Evolutionary conservation across 225 moss, liverwort and hornwort species (phyloP), one percentile per base, ranked within the genome.

Genomic region (Physcomitrium patens): DNA sequence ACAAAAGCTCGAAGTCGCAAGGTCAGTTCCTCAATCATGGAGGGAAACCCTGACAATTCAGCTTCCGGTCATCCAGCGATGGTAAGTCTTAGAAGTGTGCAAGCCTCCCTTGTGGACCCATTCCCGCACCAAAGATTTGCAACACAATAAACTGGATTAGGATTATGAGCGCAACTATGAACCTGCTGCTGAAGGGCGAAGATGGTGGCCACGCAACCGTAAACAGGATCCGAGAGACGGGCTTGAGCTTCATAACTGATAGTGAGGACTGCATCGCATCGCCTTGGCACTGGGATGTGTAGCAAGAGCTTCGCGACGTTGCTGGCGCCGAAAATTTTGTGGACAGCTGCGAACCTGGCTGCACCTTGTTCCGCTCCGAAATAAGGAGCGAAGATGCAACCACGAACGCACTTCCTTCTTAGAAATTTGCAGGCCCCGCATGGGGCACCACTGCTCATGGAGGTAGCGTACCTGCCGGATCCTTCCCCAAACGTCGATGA

Each of bases 101-200:
- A 37, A 37, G 31, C 31, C 4, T 37, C 31, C 4, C 31, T 7
- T 37, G 5, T 0, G 31, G 7, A 37, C 7, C 31, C 31, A 4
- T 7, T 37, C 31, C 31, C 7, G 31, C 31, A 37, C 31, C 31
- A 37, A 37, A 37, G 31, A 52, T 42, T 59, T 37, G 65, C 6
- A 51, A 63, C 68, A 37, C 31, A 20, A 19, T 27, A 65, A 20
- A 52, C 1, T 20, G 45, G 55, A 49, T 5, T 14, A 8, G 42
- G 60, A 49, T 62, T 26, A 49, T 23, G 42, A 74, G 57, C 11
- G 55, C 19, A 67, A 71, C 42, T 31, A 52, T 41, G 73, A 49
- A 88, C 88, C 88, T 88, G 88, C 76, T 88, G 88, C 70, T 88
- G 88, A 43, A 88, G 88, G 60, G 88, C 85, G 80, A 88, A 88